Base-by-base conservation (phyloP, 805 yeast genomes). In the Lipomyces yamadae region DNA sequence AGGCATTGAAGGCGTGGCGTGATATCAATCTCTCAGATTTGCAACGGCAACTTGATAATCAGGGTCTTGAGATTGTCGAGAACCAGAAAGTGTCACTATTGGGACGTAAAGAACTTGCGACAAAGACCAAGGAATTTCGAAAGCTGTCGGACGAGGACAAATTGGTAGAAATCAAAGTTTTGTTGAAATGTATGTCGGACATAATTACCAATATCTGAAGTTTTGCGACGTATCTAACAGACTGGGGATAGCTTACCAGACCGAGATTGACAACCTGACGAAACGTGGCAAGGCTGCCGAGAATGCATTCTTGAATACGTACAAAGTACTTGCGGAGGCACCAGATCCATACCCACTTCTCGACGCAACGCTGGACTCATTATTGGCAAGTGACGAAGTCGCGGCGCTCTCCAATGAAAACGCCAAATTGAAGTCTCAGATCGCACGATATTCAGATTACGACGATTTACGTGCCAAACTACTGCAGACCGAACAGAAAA, bases 291-390 rank as follows among this genome's bases (percentile, higher is more conserved):
- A 93, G 74, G 81, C 77, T 56, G 86, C 90, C 0, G 98, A 95
- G 74, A 81, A 83, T 50, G 82, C 87, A 37, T 89, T 95, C 74
- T 85, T 92, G 75, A 86, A 87, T 24, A 81, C 91, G 30, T 94
- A 94, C 79, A 81, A 91, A 64, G 81, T 86, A 15, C 79, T 94
- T 4, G 91, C 92, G 4, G 97, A 93, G 76, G 93, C 96, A 0
- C 98, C 98, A 0, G 98, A 94, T 78, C 98, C 98, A 0, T 85
- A 84, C 68, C 96, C 97, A 3, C 77, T 93, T 54, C 79, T 94
- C 65, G 90, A 89, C 72, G 83, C 86, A 50, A 85, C 93, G 0
- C 75, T 90, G 34, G 91, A 88, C 60, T 84, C 91, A 4, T 85
- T 89, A 6, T 77, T 83, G 2, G 83, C 84, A 24, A 80, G 83